phyloP scores from a whole-genome alignment of 2,329 filamentous ascomycete species.

The Sarocladium brachiariae region DNA sequence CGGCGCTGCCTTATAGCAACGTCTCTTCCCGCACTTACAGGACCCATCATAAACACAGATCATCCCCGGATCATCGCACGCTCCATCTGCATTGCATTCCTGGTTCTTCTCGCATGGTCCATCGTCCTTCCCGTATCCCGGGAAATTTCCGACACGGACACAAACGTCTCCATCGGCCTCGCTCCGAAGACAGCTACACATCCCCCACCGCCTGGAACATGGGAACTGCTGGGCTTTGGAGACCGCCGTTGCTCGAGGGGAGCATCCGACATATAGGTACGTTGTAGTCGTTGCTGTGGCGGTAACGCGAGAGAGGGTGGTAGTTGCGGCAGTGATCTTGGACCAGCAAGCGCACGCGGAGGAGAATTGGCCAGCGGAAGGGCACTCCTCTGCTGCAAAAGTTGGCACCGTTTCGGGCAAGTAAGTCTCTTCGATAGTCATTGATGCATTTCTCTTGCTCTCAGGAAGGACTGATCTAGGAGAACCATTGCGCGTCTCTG shows the following conservation, averaged over 20 bases:
- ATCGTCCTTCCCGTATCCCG: conserved; percentile 4
- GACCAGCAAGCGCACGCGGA: conserved; percentile 15
- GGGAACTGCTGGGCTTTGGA: conserved; percentile 13
- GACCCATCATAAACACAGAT: conserved; percentile 16
- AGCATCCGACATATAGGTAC: conserved; percentile 13
- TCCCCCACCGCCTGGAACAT: conserved; percentile 13
- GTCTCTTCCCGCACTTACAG: conserved; percentile 15
- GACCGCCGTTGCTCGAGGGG: conserved; percentile 12
- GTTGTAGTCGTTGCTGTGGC: conserved; percentile 13
- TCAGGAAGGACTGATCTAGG: no score
- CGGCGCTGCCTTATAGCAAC: conserved; percentile 14
- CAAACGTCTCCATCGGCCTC: conserved; percentile 12
- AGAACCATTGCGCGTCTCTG: no score
- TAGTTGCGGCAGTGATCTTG: conserved; percentile 12
- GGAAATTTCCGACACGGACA: conserved; percentile 12
- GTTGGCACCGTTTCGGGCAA: conserved; percentile 12
- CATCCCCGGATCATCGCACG: conserved; percentile 10
- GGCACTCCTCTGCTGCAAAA: conserved; percentile 11
- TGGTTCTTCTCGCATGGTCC: conserved; percentile 14
- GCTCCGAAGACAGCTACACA: conserved; percentile 15
- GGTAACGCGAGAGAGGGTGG: conserved; percentile 13
- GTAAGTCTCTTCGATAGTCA: neutral
- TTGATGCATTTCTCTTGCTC: no score
- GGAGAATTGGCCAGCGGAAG: conserved; percentile 13
- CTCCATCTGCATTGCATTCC: conserved; percentile 13